Conservation (phyloP, 495 filamentous ascomycete species). For the Aspergillus biplanus region DNA sequence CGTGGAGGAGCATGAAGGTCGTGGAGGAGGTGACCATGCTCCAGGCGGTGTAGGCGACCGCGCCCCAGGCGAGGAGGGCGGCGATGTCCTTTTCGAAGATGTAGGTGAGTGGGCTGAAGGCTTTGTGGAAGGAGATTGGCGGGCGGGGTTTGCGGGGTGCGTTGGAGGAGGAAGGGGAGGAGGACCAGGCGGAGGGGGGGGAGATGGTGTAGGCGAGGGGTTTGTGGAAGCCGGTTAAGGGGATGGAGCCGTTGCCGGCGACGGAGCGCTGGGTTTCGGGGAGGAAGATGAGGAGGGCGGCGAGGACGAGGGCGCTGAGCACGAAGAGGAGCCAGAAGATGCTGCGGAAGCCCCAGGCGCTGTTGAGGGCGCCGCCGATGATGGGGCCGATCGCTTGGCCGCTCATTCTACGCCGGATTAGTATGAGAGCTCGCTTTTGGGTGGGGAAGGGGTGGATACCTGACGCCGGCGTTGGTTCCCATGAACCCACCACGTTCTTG, state of each 20-base stretch:
- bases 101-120: conserved; percentile 42
- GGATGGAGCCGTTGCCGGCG: conserved; percentile 68
- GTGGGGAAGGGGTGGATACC: conserved; percentile 20
- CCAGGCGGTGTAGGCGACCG: conserved; percentile 54
- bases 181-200: conserved; percentile 20
- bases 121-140: conserved; percentile 21
- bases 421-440: conserved; percentile 5
- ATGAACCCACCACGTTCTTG: conserved; percentile 44
- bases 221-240: conserved; percentile 39
- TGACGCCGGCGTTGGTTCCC: conserved; percentile 40
- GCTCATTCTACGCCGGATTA: conserved; percentile 38
- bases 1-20: conserved; percentile 45
- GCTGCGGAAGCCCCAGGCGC: conserved; percentile 67
- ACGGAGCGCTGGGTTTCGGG: conserved; percentile 74
- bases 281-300: conserved; percentile 58
- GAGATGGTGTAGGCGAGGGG: conserved; percentile 42
- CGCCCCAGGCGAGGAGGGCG: conserved; percentile 48
- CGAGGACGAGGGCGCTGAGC: conserved; percentile 49
- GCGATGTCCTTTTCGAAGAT: conserved; percentile 50
- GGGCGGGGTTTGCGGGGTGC: not conserved
- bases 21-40: conserved; percentile 55
- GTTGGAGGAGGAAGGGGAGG: conserved; percentile 26
- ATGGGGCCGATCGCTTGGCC: conserved; percentile 65
- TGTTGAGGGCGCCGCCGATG: conserved; percentile 65
- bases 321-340: conserved; percentile 78